Evolutionary conservation across 768 basidiomycete species (phyloP).

Genomic region (Serendipita sp.): DNA sequence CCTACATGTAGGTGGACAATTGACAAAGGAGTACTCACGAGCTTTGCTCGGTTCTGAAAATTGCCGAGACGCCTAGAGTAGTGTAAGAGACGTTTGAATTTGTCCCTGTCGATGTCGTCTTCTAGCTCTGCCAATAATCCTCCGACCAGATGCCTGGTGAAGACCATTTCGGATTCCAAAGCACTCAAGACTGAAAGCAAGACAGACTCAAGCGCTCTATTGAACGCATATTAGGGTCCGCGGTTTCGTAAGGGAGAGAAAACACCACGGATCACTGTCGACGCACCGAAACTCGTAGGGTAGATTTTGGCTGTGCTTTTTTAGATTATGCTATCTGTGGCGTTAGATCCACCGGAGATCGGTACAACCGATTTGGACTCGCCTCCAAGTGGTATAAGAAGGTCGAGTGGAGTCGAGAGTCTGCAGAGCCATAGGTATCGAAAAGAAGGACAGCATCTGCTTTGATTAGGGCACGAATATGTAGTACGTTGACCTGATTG

Average conservation of each 20-base stretch:
- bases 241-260: slow-evolving; percentile 8
- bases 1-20: too few relatives aligned
- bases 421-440: slow-evolving; percentile 77
- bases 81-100: slow-evolving; percentile 80
- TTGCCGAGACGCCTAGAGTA: slow-evolving; percentile 77
- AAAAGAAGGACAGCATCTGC: slow-evolving; percentile 84
- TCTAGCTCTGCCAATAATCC: slow-evolving; percentile 85
- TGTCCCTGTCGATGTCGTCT: slow-evolving; percentile 89
- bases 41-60: slow-evolving; percentile 80
- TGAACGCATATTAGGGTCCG: slow-evolving; percentile 13
- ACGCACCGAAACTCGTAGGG: slow-evolving; percentile 86
- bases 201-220: slow-evolving; percentile 86
- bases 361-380: slow-evolving; percentile 11
- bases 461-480: slow-evolving; percentile 89
- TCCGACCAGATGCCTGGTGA: slow-evolving; percentile 79
- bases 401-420: slow-evolving; percentile 72
- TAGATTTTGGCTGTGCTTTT: slow-evolving; percentile 25
- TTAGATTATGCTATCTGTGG: slow-evolving; percentile 60
- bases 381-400: slow-evolving; percentile 84
- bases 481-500: slow-evolving; percentile 73
- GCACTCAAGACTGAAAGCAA: slow-evolving; percentile 83
- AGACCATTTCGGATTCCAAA: slow-evolving; percentile 91
- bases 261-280: slow-evolving; percentile 13
- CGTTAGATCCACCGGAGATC: too few relatives aligned
- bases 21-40: slow-evolving; percentile 35